phyloP scores from a whole-genome alignment of 2,329 filamentous ascomycete genomes.

The Calonectria fujianensis region DNA sequence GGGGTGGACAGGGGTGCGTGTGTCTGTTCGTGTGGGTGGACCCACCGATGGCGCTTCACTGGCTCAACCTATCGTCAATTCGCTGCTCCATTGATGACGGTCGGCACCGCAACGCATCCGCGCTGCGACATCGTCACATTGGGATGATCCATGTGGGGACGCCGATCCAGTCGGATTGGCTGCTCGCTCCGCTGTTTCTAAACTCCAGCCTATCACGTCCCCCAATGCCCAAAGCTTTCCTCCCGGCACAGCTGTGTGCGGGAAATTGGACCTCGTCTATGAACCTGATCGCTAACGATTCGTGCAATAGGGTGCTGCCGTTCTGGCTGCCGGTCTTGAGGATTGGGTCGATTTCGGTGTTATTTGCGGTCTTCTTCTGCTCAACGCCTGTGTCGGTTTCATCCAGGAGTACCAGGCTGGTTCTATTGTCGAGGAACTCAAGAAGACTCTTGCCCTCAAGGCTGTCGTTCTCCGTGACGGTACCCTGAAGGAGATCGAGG shows the following conservation, averaged over 20 bases:
- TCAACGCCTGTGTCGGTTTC: conserved; percentile 91
- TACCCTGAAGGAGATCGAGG: conserved; percentile 85
- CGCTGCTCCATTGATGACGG: conserved; percentile 38
- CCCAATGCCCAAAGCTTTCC: conserved; percentile 33
- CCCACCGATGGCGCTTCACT: conserved; percentile 50
- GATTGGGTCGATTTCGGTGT: conserved; percentile 97
- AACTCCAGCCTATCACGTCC: conserved; percentile 41
- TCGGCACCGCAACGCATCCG: conserved; percentile 40
- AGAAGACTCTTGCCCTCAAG: conserved; percentile 92
- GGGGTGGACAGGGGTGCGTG: conserved; percentile 31
- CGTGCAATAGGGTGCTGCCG: conserved; percentile 76
- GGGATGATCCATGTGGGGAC: conserved; percentile 49
- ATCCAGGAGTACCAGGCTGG: conserved; percentile 93
- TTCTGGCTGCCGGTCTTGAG: conserved; percentile 87
- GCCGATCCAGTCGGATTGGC: conserved; percentile 51
- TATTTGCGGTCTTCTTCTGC: conserved; percentile 87
- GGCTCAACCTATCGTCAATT: conserved; percentile 41
- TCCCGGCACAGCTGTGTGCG: not conserved
- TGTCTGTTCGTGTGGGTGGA: conserved; percentile 47
- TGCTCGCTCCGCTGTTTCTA: conserved; percentile 46
- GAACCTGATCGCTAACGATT: conserved; percentile 53
- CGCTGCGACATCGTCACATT: conserved; percentile 31
- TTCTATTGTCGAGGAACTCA: conserved; percentile 92
- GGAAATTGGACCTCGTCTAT: conserved; percentile 39
- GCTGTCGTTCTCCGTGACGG: conserved; percentile 89